phyloP scores from a whole-genome alignment of 192 early-diverging fungal species.

The Mortierella alpina region DNA sequence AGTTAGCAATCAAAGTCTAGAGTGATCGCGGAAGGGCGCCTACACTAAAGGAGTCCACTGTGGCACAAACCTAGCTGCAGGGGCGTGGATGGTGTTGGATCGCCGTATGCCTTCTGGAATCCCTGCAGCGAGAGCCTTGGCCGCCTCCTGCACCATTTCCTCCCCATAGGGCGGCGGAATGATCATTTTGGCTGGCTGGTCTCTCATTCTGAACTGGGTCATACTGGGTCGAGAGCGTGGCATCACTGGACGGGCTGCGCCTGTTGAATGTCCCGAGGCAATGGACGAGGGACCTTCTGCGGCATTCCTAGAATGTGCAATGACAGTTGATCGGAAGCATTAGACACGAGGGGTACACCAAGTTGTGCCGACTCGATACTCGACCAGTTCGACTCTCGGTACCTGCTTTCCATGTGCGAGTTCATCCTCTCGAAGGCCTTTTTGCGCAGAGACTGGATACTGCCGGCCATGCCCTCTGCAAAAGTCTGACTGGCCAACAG shows the following conservation, averaged over 20 bases:
- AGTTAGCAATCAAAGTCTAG: too few species aligned
- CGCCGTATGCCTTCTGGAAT: slow-evolving; percentile 43
- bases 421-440: slow-evolving; percentile 26
- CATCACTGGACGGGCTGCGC: slow-evolving; percentile 20
- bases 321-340: too few species aligned
- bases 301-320: too few species aligned
- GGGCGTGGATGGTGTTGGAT: neutral
- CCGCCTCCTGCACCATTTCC: slow-evolving; percentile 30
- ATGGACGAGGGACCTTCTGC: too few species aligned
- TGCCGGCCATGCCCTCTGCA: slow-evolving; percentile 34
- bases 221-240: slow-evolving; percentile 31
- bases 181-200: slow-evolving; percentile 41
- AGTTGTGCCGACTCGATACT: too few species aligned
- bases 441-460: slow-evolving; percentile 24
- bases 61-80: neutral
- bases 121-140: slow-evolving; percentile 35
- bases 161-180: slow-evolving; percentile 43
- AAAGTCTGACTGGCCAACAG: slow-evolving; percentile 25
- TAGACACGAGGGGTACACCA: too few species aligned
- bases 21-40: too few species aligned
- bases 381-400: neutral
- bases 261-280: neutral
- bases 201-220: slow-evolving; percentile 24
- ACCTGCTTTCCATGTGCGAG: slow-evolving; percentile 7
- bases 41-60: too few species aligned